phyloP scores from a whole-genome alignment of 2,329 filamentous ascomycete species.

The Hypoxylon sp. region DNA sequence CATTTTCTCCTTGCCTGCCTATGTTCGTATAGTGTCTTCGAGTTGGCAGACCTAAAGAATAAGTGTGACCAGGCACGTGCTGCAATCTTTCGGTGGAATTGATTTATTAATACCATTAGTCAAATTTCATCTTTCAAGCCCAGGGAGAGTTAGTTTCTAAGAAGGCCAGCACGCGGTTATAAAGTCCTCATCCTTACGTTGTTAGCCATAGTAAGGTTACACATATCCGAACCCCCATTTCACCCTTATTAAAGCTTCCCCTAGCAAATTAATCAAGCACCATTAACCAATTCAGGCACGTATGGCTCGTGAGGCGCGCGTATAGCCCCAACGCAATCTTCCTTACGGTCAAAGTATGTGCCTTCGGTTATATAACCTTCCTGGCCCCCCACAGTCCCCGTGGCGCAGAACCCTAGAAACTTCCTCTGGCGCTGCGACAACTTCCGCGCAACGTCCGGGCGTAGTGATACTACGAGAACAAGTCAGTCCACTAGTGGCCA shows the following conservation, averaged over 20 bases:
- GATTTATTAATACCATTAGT: background rate
- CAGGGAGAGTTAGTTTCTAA: background rate
- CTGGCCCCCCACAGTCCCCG: conserved; percentile 46
- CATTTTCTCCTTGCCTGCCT: background rate
- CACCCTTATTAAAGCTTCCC: background rate
- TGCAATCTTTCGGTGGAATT: too few species aligned
- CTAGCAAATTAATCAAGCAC: background rate
- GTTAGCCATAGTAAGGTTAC: background rate
- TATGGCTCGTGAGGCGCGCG: conserved; percentile 4
- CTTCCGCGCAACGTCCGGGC: conserved; percentile 50
- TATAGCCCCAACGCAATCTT: conserved; percentile 37
- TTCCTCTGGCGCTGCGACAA: conserved; percentile 37
- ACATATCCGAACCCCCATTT: background rate
- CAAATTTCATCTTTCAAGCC: background rate
- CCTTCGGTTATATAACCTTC: conserved; percentile 48
- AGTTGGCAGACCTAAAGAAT: background rate
- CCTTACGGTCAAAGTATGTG: conserved; percentile 38
- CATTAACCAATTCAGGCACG: background rate
- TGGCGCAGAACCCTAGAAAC: conserved; percentile 47
- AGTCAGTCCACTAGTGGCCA: background rate
- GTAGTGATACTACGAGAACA: conserved; percentile 45
- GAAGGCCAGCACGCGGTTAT: background rate
- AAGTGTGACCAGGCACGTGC: background rate
- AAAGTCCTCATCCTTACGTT: background rate
- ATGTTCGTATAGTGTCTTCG: background rate